Evolutionary conservation across 495 filamentous ascomycete species (phyloP).

Genomic region (Collariella sp.): DNA sequence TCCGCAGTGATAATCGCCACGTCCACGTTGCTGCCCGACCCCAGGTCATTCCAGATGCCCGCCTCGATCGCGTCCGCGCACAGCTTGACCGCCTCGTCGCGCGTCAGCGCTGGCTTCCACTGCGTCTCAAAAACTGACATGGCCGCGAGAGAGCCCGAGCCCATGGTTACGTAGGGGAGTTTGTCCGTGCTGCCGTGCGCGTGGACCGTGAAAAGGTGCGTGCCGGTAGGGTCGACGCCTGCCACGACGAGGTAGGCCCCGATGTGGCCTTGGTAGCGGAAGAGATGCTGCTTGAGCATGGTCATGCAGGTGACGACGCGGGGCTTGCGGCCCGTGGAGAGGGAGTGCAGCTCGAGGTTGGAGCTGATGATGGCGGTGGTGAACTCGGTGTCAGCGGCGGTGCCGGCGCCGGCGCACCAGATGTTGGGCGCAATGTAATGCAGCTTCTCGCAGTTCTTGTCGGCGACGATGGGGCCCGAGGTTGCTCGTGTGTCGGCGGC

Average conservation of each 20-base stretch:
- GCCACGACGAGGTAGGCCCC: conserved; percentile 97
- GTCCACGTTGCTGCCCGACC: conserved; percentile 95
- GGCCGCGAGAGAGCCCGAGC: conserved; percentile 86
- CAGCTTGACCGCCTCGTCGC: conserved; percentile 73
- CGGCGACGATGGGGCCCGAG: conserved; percentile 93
- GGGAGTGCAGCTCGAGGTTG: conserved; percentile 90
- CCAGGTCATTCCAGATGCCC: conserved; percentile 98
- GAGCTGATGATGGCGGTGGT: conserved; percentile 97
- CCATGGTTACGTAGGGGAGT: conserved; percentile 99
- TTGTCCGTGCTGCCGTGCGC: conserved; percentile 98
- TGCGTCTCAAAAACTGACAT: conserved; percentile 98
- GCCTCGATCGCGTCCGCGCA: conserved; percentile 84
- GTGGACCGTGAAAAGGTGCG: conserved; percentile 96
- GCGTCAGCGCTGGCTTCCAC: conserved; percentile 75
- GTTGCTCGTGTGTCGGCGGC: conserved; percentile 97
- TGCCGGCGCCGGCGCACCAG: conserved; percentile 98
- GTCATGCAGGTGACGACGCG: conserved; percentile 99
- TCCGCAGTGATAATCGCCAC: conserved; percentile 89
- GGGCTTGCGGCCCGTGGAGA: conserved; percentile 91
- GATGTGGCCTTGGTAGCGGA: conserved; percentile 95
- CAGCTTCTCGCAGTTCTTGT: conserved; percentile 99
- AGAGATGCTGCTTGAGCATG: conserved; percentile 98
- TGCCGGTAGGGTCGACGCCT: conserved; percentile 91
- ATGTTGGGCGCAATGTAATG: conserved; percentile 99
- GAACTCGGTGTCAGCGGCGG: conserved; percentile 98